Evolutionary conservation across 768 basidiomycete species (phyloP), one percentile per base, ranked within the genome.

Genomic region (Neoboletus subvelutipes): DNA sequence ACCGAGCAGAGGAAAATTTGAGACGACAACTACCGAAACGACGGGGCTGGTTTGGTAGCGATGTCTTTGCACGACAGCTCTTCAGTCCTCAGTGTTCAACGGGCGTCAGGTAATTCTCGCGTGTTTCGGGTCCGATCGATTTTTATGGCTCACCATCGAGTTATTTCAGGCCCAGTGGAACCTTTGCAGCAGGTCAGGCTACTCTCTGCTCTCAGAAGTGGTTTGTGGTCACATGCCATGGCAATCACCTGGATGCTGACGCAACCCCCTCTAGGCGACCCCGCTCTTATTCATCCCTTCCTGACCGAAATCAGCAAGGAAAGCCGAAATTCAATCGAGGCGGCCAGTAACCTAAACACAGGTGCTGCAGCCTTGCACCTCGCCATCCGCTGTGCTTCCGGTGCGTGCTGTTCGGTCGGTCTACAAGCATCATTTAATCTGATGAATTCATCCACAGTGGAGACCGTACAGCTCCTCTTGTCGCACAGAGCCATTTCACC

Each of bases 291-390:
- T n/a, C 88, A 90, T 61, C 88, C 90, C 1, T 88, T 92, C 64
- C 78, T 93, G n/a, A 65, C 84, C 1, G 89, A 90, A 68, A 87
- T 93, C 40, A 77, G 80, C 49, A 87, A 85, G 68, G 85, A 88
- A 61, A 81, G 76, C 54, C 80, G 83, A 5, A 78, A 71, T 26
- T 79, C 81, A 22, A 54, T 67, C 0, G 83, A 81, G n/a, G n/a
- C n/a, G n/a, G n/a, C n/a, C 20, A 73, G 71, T 15, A 78, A 80
- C 17, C 56, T 84, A 0, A 86, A 91, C 66, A 80, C 85, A 1
- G 87, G 83, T 13, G 87, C 89, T 6, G 86, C 88, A 3, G 88
- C 88, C 0, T 74, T 93, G 8, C 90, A 93, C 70, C 81, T 93
- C 3, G 90, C 89, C 12, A 83, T 93, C n/a, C 82, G 88, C 42